Evolutionary conservation across 2,329 filamentous ascomycete genomes (phyloP), one percentile per base, ranked within the genome.

Genomic region (Pyrenophora seminiperda): DNA sequence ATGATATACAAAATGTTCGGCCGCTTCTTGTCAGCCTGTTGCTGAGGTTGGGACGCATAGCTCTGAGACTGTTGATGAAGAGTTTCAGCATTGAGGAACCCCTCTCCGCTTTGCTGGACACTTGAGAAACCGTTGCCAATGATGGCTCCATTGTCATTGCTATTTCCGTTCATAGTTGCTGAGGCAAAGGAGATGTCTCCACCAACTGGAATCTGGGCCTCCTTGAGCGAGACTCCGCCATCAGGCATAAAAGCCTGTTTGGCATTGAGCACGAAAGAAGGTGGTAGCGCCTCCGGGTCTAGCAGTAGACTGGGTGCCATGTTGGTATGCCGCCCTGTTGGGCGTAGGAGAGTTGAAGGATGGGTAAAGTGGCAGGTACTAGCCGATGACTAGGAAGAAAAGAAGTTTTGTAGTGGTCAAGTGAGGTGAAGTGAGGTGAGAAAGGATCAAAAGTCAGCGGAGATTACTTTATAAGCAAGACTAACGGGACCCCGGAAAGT

Each of bases 1-100:
- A 97, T 96, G 77, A 97, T 95, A 79, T 94, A 96, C 38, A 92
- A 80, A 61, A 93, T 89, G 74, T 92, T 92, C 54, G 88, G 88
- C 70, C 81, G 81, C 41, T 62, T 70, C 5, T 57, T 32, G 17
- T 50, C 53, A 24, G 58, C 46, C 7, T 53, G 34, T 19, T 29
- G 43, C 6, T 54, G 46, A 13, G 41, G 38, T 11, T 57, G 57
- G 9, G 62, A 57, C 6, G 61, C 67, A 48, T 63, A 66, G 14
- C 13, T 54, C 38, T 59, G 62, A 46, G 67, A 68, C 17, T 58
- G 51, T 29, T 63, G 50, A 38, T 53, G 58, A 22, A 71, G 58
- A 51, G 61, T 59, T 34, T 71, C 60, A 40, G 65, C 57, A 43
- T 65, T 62, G 32, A 71, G 47, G 40, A 68, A 65, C 15, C 64